A percentile compares a stretch with the other conserved stretches of the same genome.
These are phyloP conservation scores for Verticillium isaacii DNA, from an alignment of 2,329 filamentous ascomycete species.

Conservation along the genomic window DNA sequence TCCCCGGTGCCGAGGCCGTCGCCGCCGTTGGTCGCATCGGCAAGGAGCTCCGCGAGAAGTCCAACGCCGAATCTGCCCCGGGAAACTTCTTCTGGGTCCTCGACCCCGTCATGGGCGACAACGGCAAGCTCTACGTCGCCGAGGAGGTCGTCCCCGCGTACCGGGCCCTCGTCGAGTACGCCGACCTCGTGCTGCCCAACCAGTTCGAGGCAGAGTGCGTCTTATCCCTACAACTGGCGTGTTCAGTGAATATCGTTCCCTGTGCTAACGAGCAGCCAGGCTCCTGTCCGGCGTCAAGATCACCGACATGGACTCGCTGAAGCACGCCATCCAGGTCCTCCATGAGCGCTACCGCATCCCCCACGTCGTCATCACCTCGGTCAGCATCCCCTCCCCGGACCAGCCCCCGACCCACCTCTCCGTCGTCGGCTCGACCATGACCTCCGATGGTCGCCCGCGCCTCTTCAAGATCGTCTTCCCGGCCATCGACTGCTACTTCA, in stretches of 20 bases:
- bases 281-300: slow-evolving; percentile 83
- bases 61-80: slow-evolving; percentile 44
- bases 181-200: slow-evolving; percentile 91
- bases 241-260: neutral
- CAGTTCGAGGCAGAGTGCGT: slow-evolving; percentile 94
- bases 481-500: slow-evolving; percentile 88
- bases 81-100: slow-evolving; percentile 95
- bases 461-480: slow-evolving; percentile 86
- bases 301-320: slow-evolving; percentile 66
- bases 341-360: slow-evolving; percentile 74
- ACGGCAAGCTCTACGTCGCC: slow-evolving; percentile 85
- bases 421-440: slow-evolving; percentile 73
- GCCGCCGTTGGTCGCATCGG: slow-evolving; percentile 81
- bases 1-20: slow-evolving; percentile 81
- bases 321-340: slow-evolving; percentile 68
- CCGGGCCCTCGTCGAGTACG: slow-evolving; percentile 70
- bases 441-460: slow-evolving; percentile 60
- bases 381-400: slow-evolving; percentile 59
- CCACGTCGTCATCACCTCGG: slow-evolving; percentile 89
- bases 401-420: slow-evolving; percentile 52
- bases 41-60: slow-evolving; percentile 68
- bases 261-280: slow-evolving; percentile 36
- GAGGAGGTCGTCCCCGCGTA: slow-evolving; percentile 91
- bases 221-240: neutral
- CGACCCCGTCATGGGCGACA: slow-evolving; percentile 97